Evolutionary conservation across 1,139 yeast species (phyloP).

Genomic region (Diutina ranongensis): DNA sequence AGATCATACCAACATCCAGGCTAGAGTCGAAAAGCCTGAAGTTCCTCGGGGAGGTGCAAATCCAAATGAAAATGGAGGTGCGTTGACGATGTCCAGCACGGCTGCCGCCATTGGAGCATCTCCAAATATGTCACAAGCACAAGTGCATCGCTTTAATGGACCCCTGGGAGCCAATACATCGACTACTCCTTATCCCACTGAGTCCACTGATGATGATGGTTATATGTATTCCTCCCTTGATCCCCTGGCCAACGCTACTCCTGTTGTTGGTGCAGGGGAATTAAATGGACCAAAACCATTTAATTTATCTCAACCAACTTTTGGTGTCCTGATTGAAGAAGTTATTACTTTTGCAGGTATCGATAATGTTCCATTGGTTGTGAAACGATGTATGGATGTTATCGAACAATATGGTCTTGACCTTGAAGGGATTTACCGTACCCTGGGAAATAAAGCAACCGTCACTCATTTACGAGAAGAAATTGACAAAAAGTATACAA

Average conservation of each 20-base stretch:
- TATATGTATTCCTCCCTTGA: constrained; percentile 20
- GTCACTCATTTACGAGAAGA: constrained; percentile 62
- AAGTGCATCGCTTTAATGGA: neutral
- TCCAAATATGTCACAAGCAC: neutral
- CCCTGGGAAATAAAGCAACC: constrained; percentile 67
- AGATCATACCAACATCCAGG: neutral
- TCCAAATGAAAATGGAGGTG: neutral
- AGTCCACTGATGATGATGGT: neutral
- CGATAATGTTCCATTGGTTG: constrained; percentile 86
- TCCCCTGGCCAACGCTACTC: constrained; percentile 15
- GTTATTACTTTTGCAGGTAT: constrained; percentile 69
- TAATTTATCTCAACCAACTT: constrained; percentile 41
- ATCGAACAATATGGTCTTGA: constrained; percentile 76
- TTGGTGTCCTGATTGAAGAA: constrained; percentile 71
- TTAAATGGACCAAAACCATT: constrained; percentile 34
- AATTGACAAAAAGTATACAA: constrained; percentile 70
- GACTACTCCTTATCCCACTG: constrained; percentile 1
- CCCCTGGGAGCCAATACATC: neutral
- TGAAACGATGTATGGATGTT: constrained; percentile 77
- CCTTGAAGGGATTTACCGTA: constrained; percentile 81
- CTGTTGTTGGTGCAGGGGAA: constrained; percentile 8
- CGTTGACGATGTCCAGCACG: neutral
- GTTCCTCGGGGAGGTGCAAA: neutral
- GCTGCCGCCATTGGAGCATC: constrained; percentile 2
- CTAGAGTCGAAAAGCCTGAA: neutral